Base-by-base conservation (phyloP, 257 asterid species). In the Osmanthus fragrans region DNA sequence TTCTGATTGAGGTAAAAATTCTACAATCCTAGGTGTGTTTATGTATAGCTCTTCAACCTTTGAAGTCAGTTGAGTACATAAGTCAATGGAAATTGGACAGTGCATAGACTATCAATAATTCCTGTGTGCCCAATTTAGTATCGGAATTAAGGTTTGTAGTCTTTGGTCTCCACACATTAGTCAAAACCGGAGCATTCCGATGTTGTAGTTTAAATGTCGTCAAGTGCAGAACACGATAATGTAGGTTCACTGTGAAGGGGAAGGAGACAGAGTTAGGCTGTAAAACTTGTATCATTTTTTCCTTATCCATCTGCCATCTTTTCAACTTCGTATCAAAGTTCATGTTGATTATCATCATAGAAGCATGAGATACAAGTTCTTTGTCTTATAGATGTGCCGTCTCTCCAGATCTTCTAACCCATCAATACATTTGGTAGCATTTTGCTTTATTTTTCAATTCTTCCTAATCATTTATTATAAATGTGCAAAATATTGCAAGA, bases 1-100 rank as follows among this genome's bases (percentile, higher is more conserved):
- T 58, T 58, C 58, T 49, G 47, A 71, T 72, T 42, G 71, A 51
- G 82, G 42, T 39, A 40, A 72, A n/a, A 39, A 40, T 70, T 72
- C 70, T 6, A 16, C 7, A 54, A n/a, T 10, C 29, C 30, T 8
- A 58, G 27, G 30, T 3, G 15, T 23, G 29, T 21, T n/a, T 40
- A 66, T 69, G 7, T 58, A 23, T 79, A 40, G 33, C 77, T 77
- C 65, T 23, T n/a, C 33, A 39, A 32, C 30, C 15, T 71, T 71
- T 47, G 67, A 40, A 70, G 51, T 70, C 79, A 23, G 39, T 49
- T n/a, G 40, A 33, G 71, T 63, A 21, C 9, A 39, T 5, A 70
- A 29, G 73, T 71, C 21, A 65, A 45, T 11, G 47, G 47, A 40
- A 40, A 40, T 40, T 11, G 47, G 47, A 40, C 51, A 39, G 19